Evolutionary conservation across 371 early-diverging fungal genomes (phyloP), one percentile per base, ranked within the genome.

Genomic region (Encephalitozoon hellem): DNA sequence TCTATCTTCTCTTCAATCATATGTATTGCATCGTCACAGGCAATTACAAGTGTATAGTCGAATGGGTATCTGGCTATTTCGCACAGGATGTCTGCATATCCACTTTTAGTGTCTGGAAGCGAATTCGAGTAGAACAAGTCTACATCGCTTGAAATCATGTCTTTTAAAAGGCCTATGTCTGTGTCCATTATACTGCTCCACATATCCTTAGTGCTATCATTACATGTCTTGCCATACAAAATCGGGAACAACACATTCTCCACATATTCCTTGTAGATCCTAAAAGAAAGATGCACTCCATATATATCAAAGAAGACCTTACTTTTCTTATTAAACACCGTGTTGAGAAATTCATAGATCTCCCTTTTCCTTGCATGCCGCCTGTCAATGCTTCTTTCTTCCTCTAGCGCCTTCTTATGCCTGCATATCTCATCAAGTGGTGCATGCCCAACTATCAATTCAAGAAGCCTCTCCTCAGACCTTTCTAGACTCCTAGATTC

Each of bases 1-100:
- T 18, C 28, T 4, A 77, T 66, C 41, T 59, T 43, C 18, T 67
- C 30, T 26, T 74, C 67, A 41, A 74, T 23, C 8, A 25, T 32
- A 25, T 45, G 34, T 28, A 32, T 45, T 42, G 69, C 34, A n/a
- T 70, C 72, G 28, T 63, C 51, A n/a, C 45, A 41, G 21, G 43
- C 69, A 18, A 43, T 51, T 26, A 74, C 30, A 2, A 74, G 69
- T 32, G 67, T 45, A 38, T 74, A 74, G 39, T 74, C 74, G 39
- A 64, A 67, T n/a, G 18, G 39, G 28, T 43, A 15, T 9, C 30
- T 66, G 1, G 53, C 30, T n/a, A 77, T 54, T 15, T 77, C 78
- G 11, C 25, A 34, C 0, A 77, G 9, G 15, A 45, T 9, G 42
- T 64, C 67, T 12, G 39, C 41, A 12, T 28, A 70, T 55, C 41